phyloP scores from a whole-genome alignment of 345 rosid species.

The Brassica carinata region DNA sequence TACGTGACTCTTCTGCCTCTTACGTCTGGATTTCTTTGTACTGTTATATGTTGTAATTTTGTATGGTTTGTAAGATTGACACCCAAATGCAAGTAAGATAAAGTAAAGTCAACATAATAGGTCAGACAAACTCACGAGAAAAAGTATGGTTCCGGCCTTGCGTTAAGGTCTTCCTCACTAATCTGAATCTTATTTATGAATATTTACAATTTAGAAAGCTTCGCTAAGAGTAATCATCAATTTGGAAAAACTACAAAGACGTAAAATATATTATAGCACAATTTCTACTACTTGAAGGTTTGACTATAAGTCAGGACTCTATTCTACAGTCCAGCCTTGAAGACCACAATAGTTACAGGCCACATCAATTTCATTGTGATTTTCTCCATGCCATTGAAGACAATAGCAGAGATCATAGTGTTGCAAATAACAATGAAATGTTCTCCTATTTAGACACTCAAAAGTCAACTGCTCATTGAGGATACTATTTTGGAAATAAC shows the following conservation, averaged over 20 bases:
- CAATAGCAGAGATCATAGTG: not conserved
- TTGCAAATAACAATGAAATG: conserved; percentile 13
- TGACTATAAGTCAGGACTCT: not conserved
- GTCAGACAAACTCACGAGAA: conserved; percentile 57
- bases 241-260: not conserved
- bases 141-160: conserved; percentile 82
- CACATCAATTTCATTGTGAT: not conserved
- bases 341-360: conserved; percentile 20
- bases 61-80: conserved; percentile 13
- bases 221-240: conserved; percentile 13
- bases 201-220: conserved; percentile 12
- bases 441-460: conserved; percentile 7
- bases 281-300: conserved; percentile 19
- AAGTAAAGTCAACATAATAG: conserved; percentile 12
- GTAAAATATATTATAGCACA: conserved; percentile 6
- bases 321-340: conserved; percentile 13
- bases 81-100: conserved; percentile 20
- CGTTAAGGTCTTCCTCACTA: conserved; percentile 77
- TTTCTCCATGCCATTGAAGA: conserved; percentile 8
- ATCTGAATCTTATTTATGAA: conserved; percentile 42
- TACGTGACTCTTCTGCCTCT: conserved; percentile 52
- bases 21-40: conserved; percentile 67
- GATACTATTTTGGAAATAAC: conserved; percentile 14
- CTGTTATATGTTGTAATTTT: conserved; percentile 43
- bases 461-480: not conserved